phyloP scores from a whole-genome alignment of 768 basidiomycete species.

The Mycena olivaceomarginata region DNA sequence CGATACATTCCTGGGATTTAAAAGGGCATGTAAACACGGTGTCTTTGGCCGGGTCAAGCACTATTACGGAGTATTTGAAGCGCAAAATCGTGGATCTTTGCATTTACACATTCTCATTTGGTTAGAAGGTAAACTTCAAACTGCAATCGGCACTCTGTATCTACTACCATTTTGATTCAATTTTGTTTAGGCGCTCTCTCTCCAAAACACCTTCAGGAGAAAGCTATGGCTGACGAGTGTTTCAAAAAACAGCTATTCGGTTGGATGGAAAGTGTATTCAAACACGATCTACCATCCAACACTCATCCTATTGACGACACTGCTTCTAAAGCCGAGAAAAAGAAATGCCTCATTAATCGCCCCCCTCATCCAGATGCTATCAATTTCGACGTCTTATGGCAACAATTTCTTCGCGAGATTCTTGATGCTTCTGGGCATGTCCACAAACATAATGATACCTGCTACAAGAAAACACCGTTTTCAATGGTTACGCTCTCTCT shows the following conservation, averaged over 20 bases:
- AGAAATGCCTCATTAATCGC: not conserved
- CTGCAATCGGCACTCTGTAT: no score
- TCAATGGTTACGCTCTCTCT: not conserved
- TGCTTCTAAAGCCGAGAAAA: not conserved
- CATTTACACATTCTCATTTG: no score
- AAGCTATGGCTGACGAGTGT: not conserved
- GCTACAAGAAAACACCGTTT: slow-evolving; percentile 19
- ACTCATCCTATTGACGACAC: not conserved
- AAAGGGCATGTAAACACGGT: no score
- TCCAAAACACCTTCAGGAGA: no score
- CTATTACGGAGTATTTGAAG: no score
- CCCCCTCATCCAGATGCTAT: slow-evolving; percentile 10
- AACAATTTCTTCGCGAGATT: slow-evolving; percentile 13
- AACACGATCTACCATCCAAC: slow-evolving; percentile 5
- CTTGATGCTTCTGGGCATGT: slow-evolving; percentile 16
- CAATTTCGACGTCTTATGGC: not conserved
- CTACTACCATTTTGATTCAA: no score
- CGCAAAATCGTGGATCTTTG: no score
- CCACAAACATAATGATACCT: slow-evolving; percentile 13
- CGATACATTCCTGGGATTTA: no score
- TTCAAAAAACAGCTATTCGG: slow-evolving; percentile 8
- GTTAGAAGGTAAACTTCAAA: no score
- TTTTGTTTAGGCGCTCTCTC: no score
- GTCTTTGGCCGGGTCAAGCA: no score
- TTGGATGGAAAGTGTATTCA: slow-evolving; percentile 32